Conservation (phyloP, 2,329 filamentous ascomycete species). For the Penicillium sp. region DNA sequence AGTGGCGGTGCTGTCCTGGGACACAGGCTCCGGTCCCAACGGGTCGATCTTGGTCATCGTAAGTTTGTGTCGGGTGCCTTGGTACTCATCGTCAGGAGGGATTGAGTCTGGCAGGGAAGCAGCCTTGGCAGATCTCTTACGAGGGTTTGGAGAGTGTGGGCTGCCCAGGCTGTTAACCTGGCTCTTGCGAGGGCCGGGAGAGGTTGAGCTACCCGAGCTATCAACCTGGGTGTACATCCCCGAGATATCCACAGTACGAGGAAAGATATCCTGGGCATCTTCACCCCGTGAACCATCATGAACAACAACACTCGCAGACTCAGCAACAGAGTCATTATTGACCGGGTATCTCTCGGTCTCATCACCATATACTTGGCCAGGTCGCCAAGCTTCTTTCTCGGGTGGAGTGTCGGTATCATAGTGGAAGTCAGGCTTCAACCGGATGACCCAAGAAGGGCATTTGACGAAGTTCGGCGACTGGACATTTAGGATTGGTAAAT, state of each 20-base stretch:
- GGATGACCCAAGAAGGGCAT: background rate
- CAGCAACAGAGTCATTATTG: background rate
- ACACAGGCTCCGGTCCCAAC: background rate
- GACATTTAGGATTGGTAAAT: slow-evolving; percentile 23
- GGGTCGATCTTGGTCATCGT: background rate
- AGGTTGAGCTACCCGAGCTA: background rate
- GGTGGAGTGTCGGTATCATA: background rate
- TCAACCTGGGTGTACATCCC: background rate
- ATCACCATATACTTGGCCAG: background rate
- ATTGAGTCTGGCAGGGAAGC: slow-evolving; percentile 29
- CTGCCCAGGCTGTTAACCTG: background rate
- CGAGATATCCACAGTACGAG: background rate
- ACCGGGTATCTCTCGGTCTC: background rate
- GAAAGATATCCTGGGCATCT: background rate
- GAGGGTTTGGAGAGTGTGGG: slow-evolving; percentile 9
- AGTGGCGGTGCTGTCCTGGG: background rate
- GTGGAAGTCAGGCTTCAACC: background rate
- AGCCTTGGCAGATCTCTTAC: slow-evolving; percentile 28
- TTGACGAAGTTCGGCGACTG: background rate
- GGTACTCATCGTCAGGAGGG: slow-evolving; percentile 20
- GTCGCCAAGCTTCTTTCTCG: background rate
- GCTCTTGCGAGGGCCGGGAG: background rate
- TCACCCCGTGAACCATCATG: background rate
- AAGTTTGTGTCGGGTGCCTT: background rate
- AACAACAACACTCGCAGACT: background rate